phyloP scores from a whole-genome alignment of 1,284 basidiomycete genomes.

The Malassezia cuniculi region DNA sequence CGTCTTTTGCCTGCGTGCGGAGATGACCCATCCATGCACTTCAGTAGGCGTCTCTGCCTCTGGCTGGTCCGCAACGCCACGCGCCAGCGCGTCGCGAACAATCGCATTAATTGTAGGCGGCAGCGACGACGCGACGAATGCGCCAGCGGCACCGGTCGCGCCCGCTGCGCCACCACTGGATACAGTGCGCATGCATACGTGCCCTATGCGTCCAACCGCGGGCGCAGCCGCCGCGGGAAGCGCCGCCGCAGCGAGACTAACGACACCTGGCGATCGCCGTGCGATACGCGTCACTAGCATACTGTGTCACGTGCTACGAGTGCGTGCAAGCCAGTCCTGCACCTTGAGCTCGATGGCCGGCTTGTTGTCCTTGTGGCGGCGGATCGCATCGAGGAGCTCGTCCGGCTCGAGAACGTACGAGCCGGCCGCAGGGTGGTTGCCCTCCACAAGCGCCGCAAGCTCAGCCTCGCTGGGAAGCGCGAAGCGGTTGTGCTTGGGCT shows the following conservation, averaged over 20 bases:
- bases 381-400: conserved; percentile 22
- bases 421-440: conserved; percentile 33
- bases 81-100: background rate
- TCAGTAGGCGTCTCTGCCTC: background rate
- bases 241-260: too few species aligned
- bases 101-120: background rate
- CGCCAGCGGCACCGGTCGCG: too few species aligned
- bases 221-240: background rate
- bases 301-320: background rate
- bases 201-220: too few species aligned
- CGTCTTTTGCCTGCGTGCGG: conserved; percentile 27
- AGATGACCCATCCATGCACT: conserved; percentile 25
- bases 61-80: too few species aligned
- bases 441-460: conserved; percentile 28
- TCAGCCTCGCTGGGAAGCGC: conserved; percentile 41
- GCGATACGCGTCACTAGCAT: background rate
- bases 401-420: conserved; percentile 17
- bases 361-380: conserved; percentile 23
- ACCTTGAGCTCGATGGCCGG: conserved; percentile 28
- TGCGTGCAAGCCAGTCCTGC: conserved; percentile 18
- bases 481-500: conserved; percentile 29
- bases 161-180: too few species aligned
- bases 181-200: too few species aligned
- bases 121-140: background rate
- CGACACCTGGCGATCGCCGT: too few species aligned